Evolutionary conservation across 108 stramenopile species (phyloP), one percentile per base, ranked within the genome.

Genomic region (Cyclotella baltica): DNA sequence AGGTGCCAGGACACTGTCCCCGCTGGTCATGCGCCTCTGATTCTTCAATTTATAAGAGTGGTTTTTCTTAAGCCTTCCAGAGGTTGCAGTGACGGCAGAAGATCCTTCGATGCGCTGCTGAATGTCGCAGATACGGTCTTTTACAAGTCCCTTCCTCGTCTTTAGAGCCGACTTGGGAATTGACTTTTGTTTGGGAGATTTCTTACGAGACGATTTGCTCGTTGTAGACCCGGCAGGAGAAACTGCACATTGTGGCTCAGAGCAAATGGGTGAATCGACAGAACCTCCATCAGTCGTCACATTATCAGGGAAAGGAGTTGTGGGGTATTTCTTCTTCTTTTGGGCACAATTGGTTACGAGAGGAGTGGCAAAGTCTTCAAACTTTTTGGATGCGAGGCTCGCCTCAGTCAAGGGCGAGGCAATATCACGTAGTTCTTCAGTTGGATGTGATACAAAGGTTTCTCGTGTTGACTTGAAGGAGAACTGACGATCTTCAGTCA

Each of bases 151-250:
- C 33, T 69, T 74, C 37, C 73, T 58, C 33, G 80, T 75, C 67
- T 65, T 81, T 2, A 74, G 67, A 19, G 80, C 80, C 27, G 80
- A 81, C 67, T 81, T 81, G n/a, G 80, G 80, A 15, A 74, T n/a
- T 0, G n/a, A 18, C 33, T 81, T 81, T 27, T 67, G 34, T 38
- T 69, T 62, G 3, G 73, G 62, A 48, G 67, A 63, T 40, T 64
- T 70, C 62, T 74, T 81, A 18, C 53, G 43, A 37, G 33, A 50
- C 15, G 43, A 29, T 37, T 62, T 43, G 35, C 28, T 50, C 3
- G 37, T 19, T 1, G 59, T 52, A 46, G 67, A 57, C 19, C 47
- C 64, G 8, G 79, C 48, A 16, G 69, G 38, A 53, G 52, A 38
- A 53, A 34, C 43, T 5, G 48, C 16, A 31, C 34, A 50, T 23